Evolutionary conservation across 169 alveolate species (phyloP), one percentile per base, ranked within the genome.

Genomic region (Eimeria sp.): DNA sequence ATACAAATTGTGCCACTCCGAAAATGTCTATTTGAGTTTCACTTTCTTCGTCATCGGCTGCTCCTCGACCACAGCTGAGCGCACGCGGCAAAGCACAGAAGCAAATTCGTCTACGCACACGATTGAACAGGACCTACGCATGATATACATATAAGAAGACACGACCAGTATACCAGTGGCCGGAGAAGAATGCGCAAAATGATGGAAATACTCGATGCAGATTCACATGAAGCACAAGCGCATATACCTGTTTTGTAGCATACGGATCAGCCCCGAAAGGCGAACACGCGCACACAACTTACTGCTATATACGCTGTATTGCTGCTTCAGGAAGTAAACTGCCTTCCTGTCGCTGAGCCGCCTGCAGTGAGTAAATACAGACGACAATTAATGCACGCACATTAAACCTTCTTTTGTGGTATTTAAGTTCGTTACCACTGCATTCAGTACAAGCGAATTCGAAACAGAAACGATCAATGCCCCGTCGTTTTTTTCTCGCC

Each of bases 261-360:
- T 20, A 9, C 9, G 4, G 43, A 25, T 0, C 6, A 14, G 43
- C 43, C 4, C 6, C 4, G 57, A 3, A 22, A 27, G 10, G 45
- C 18, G 27, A 67, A 67, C 4, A 27, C 10, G 3, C 20, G 0
- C 47, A 67, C 25, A 67, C 16, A n/a, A 67, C 89, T 80, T 47
- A 80, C 89, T 16, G 16, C 67, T 80, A 40, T 80, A 51, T 20
- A 80, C 87, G 86, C 89, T 95, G 92, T 75, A 95, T 72, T 89
- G 95, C 58, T 95, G 95, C 57, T 89, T 95, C 78, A 95, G 20
- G 70, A 95, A 95, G 51, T 86, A 95, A 63, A 95, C 97, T 10
- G 92, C 65, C 92, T 95, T 95, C 54, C 97, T 30, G 89, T 95
- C 97, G 75, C 97, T 95, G 51, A 83, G 75, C 25, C 97, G 76